phyloP scores from a whole-genome alignment of 768 basidiomycete species.

The Kwoniella europaea region DNA sequence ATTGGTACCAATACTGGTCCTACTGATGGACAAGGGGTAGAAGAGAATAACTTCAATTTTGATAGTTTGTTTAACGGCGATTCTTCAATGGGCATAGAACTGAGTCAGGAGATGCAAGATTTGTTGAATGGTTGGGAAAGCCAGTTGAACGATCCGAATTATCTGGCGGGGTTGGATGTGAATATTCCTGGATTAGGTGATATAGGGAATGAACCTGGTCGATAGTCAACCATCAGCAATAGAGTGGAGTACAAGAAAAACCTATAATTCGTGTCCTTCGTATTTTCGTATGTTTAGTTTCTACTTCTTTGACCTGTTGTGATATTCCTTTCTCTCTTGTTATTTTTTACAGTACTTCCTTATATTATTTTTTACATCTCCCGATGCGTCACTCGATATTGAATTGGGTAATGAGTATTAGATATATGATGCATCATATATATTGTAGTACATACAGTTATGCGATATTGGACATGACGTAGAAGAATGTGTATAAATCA shows the following conservation, averaged over 20 bases:
- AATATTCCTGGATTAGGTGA: not conserved
- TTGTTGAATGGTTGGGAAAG: constrained; percentile 32
- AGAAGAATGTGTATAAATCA: not conserved
- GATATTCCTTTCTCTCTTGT: no score
- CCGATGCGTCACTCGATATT: no score
- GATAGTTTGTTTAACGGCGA: constrained; percentile 30
- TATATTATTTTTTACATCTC: no score
- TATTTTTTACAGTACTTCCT: no score
- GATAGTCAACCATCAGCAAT: not conserved
- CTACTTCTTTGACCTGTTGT: no score
- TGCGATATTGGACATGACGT: no score
- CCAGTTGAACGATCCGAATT: constrained; percentile 17
- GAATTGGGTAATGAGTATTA: no score
- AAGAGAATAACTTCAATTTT: constrained; percentile 13
- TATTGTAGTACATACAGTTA: no score
- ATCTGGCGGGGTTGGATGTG: constrained; percentile 5
- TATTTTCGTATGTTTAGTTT: no score
- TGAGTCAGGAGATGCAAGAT: constrained; percentile 44
- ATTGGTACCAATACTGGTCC: not conserved
- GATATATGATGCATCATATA: no score
- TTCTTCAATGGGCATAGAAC: constrained; percentile 22
- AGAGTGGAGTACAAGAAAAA: not conserved
- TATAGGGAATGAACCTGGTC: constrained; percentile 1
- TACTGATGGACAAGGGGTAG: not conserved
- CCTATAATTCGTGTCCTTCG: no score